These are phyloP conservation scores for Elaeis guineensis DNA, from an alignment of 176 grass and related monocot genomes.

Conservation along the genomic window DNA sequence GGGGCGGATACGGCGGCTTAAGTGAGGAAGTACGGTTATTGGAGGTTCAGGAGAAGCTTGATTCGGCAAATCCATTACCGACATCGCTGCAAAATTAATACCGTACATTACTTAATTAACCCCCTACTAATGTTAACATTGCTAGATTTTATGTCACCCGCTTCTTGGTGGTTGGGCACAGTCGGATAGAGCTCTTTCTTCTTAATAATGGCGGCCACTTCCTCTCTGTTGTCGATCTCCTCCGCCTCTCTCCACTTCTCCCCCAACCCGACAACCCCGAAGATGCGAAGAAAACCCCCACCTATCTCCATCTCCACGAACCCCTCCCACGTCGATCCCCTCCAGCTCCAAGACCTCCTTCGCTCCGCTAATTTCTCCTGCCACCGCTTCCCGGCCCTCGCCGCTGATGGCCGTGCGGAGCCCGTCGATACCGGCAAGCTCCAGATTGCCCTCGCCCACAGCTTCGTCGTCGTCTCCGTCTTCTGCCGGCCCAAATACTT, in stretches of 20 bases:
- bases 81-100: no score
- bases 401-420: conserved; percentile 12
- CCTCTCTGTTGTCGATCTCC: no score
- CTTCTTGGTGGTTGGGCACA: no score
- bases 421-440: conserved; percentile 62
- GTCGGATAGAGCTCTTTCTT: no score
- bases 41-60: no score
- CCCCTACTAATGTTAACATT: no score
- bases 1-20: no score
- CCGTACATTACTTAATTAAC: no score
- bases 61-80: no score
- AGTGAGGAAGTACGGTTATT: no score
- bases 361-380: conserved; percentile 53
- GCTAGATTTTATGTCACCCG: no score
- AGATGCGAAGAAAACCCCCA: conserved; percentile 16
- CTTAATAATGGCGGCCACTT: no score
- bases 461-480: conserved; percentile 66
- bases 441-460: conserved; percentile 43
- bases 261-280: conserved; percentile 13
- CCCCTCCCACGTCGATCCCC: conserved; percentile 42
- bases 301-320: conserved; percentile 75
- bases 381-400: conserved; percentile 33
- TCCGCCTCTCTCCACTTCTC: conserved; percentile 15
- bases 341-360: conserved; percentile 63
- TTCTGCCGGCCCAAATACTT: conserved; percentile 50